These are phyloP conservation scores for Enterospora canceri DNA, from an alignment of 371 early-diverging fungal species.

Conservation along the genomic window DNA sequence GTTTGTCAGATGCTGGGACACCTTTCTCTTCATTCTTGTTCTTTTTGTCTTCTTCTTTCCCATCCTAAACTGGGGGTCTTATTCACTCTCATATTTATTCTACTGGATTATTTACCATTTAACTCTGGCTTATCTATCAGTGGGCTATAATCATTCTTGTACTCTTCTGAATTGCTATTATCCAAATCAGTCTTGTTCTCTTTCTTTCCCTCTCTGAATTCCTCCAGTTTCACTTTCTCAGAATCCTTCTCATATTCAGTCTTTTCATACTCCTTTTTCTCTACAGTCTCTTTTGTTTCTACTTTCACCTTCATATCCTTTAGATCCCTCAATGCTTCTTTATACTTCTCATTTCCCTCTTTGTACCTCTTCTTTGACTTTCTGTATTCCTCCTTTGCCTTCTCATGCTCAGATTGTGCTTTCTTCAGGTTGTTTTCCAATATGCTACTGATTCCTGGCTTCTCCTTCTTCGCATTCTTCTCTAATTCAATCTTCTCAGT, in stretches of 20 bases:
- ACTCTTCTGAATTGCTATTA: not conserved
- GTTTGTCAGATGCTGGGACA: conserved; percentile 20
- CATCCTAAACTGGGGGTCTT: too few species aligned
- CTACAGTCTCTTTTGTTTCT: not conserved
- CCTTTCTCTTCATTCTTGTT: conserved; percentile 15
- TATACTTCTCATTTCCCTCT: not conserved
- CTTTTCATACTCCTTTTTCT: not conserved
- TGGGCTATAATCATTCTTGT: not conserved
- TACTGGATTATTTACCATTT: not conserved
- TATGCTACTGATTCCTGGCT: not conserved
- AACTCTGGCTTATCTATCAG: not conserved
- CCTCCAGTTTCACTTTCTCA: not conserved
- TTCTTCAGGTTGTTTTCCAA: not conserved
- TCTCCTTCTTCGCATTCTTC: not conserved
- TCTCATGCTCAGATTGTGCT: not conserved
- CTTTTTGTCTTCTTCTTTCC: conserved; percentile 34
- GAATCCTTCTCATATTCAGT: not conserved
- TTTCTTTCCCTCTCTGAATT: not conserved
- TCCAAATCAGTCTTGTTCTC: not conserved
- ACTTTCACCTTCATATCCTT: not conserved
- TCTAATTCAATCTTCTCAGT: not conserved
- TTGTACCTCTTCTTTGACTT: not conserved
- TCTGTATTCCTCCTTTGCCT: not conserved
- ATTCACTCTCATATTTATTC: not conserved
- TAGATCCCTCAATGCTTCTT: not conserved